A percentile compares a stretch with the other conserved stretches of the same genome.
These are phyloP conservation scores for Chaetomidium leptoderma DNA, from an alignment of 495 filamentous ascomycete genomes.

Conservation along the genomic window DNA sequence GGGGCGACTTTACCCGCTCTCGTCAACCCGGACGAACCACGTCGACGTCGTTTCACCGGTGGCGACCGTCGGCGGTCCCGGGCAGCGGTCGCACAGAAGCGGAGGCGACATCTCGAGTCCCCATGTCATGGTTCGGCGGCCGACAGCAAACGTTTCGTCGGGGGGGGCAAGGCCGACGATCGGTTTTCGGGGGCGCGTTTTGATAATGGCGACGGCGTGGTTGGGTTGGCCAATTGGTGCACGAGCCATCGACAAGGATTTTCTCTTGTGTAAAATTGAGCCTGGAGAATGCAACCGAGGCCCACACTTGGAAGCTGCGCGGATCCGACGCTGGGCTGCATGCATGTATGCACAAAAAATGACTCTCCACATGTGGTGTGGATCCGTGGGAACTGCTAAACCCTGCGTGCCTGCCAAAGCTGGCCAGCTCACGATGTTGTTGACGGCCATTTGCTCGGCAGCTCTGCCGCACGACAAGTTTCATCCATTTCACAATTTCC, in stretches of 20 bases:
- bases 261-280: not conserved
- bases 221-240: not conserved
- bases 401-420: conserved; percentile 3
- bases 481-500: conserved; percentile 14
- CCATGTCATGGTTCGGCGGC: not conserved
- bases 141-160: not conserved
- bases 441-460: conserved; percentile 8
- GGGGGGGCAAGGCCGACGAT: not conserved
- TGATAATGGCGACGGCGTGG: conserved; percentile 8
- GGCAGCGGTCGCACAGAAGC: not conserved
- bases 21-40: no score
- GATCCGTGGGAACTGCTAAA: not conserved
- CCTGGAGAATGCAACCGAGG: not conserved
- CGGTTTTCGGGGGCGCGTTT: not conserved
- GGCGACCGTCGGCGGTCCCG: not conserved
- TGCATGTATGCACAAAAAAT: conserved; percentile 11
- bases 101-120: not conserved
- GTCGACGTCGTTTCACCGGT: not conserved
- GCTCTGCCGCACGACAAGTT: conserved; percentile 2
- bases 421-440: not conserved
- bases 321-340: conserved; percentile 11
- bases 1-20: not conserved
- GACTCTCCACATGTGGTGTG: conserved; percentile 17
- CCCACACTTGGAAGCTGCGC: conserved; percentile 2
- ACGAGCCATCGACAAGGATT: conserved; percentile 1